A percentile compares a stretch with the other conserved stretches of the same genome.
Conservation (phyloP, 495 filamentous ascomycete genomes). For the Lophiostoma macrostomum region DNA sequence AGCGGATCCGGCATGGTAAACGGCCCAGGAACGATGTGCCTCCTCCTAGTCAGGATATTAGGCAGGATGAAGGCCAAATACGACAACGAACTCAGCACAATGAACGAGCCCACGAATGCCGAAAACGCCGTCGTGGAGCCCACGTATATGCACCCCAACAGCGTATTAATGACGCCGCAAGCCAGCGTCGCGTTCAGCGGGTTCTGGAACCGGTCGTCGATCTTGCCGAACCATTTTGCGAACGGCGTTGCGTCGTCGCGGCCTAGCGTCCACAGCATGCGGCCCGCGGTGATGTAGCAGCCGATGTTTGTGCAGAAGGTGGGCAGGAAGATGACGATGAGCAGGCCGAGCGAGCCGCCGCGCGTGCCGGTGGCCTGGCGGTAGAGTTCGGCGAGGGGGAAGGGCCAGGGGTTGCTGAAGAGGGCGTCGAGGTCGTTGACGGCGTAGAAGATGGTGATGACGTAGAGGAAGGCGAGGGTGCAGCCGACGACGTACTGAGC, state of each 20-base stretch:
- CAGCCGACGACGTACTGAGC: slow-evolving; percentile 53
- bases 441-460: slow-evolving; percentile 69
- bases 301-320: slow-evolving; percentile 62
- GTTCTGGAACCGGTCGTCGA: slow-evolving; percentile 54
- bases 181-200: slow-evolving; percentile 68
- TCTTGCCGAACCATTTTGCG: slow-evolving; percentile 45
- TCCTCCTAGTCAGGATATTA: slow-evolving; percentile 63
- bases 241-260: slow-evolving; percentile 67
- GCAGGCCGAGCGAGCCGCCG: slow-evolving; percentile 60
- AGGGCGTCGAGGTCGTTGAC: slow-evolving; percentile 63
- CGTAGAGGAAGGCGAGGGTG: slow-evolving; percentile 68
- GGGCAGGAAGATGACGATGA: slow-evolving; percentile 66
- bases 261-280: slow-evolving; percentile 81
- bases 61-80: slow-evolving; percentile 76
- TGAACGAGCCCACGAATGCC: slow-evolving; percentile 70
- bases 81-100: slow-evolving; percentile 68
- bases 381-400: slow-evolving; percentile 78
- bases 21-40: slow-evolving; percentile 61
- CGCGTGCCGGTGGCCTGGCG: slow-evolving; percentile 64
- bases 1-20: slow-evolving; percentile 63
- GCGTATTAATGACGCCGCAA: slow-evolving; percentile 58
- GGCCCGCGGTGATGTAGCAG: slow-evolving; percentile 70
- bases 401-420: slow-evolving; percentile 54
- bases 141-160: slow-evolving; percentile 72
- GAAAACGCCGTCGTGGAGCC: slow-evolving; percentile 71